Evolutionary conservation across 805 yeast species (phyloP).

Genomic region (Barnettozyma sucrosica): DNA sequence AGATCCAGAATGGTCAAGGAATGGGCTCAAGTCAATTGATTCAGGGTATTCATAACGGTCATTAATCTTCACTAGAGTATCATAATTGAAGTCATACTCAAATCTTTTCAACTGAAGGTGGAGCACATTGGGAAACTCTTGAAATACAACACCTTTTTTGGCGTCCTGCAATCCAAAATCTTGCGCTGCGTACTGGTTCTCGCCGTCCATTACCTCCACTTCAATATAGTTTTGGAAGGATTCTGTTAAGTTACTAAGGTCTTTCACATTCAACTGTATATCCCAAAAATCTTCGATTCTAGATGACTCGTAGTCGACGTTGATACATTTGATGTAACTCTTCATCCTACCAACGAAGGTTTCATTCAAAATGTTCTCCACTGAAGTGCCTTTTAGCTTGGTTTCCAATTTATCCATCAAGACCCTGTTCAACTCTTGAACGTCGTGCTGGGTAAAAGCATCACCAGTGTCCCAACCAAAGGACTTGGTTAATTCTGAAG

Average conservation of each 20-base stretch:
- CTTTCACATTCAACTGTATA: conserved; percentile 89
- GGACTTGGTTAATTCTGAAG: conserved; percentile 79
- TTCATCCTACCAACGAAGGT: conserved; percentile 97
- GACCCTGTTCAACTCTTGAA: conserved; percentile 91
- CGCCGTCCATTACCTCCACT: conserved; percentile 86
- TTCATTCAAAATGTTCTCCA: conserved; percentile 68
- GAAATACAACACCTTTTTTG: conserved; percentile 90
- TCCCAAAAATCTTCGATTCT: conserved; percentile 97
- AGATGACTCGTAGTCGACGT: conserved; percentile 89
- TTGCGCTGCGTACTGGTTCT: conserved; percentile 91
- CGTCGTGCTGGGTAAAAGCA: conserved; percentile 97
- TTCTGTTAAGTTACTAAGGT: conserved; percentile 61
- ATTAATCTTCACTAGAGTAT: conserved; percentile 83
- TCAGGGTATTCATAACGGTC: conserved; percentile 90
- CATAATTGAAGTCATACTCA: conserved; percentile 88
- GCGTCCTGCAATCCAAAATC: conserved; percentile 92
- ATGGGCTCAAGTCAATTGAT: conserved; percentile 72
- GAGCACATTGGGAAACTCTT: conserved; percentile 84
- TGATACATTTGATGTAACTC: conserved; percentile 84
- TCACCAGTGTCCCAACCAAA: conserved; percentile 98
- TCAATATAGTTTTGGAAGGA: conserved; percentile 86
- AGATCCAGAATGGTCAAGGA: conserved; percentile 50
- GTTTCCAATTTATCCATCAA: conserved; percentile 90
- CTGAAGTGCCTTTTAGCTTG: conserved; percentile 83
- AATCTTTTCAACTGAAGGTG: conserved; percentile 92